Conservation (phyloP, 208 protist species). For the Leishmania tropica region DNA sequence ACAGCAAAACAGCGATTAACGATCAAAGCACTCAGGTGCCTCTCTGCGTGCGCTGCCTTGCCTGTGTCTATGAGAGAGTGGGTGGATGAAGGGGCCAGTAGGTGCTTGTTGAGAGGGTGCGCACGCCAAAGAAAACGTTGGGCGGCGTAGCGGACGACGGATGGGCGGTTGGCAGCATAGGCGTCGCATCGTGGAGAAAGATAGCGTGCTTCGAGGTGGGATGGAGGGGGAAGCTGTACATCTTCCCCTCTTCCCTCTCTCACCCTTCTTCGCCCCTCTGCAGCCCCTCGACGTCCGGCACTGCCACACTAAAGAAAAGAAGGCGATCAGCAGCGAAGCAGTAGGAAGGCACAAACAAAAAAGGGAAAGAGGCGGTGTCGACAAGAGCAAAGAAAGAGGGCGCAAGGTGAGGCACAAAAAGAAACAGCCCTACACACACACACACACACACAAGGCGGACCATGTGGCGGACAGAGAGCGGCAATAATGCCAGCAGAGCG, state of each 20-base stretch:
- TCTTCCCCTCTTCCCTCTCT: not conserved
- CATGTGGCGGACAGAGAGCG: not conserved
- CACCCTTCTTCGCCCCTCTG: not conserved
- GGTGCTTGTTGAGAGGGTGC: not conserved
- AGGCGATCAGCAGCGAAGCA: not conserved
- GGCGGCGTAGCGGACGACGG: not conserved
- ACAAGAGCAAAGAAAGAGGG: not conserved
- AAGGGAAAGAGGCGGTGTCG: not conserved
- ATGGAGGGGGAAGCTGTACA: not conserved
- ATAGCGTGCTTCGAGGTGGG: not conserved
- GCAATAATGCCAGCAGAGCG: not conserved
- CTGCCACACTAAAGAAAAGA: not conserved
- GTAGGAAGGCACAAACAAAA: not conserved
- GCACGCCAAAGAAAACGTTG: not conserved
- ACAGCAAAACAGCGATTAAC: not conserved
- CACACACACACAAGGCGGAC: too few relatives aligned
- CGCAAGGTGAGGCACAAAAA: not conserved
- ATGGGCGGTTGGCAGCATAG: not conserved
- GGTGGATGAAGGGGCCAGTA: not conserved
- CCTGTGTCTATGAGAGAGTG: not conserved
- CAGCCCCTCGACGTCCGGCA: not conserved
- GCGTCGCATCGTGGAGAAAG: not conserved
- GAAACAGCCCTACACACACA: not conserved
- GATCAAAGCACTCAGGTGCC: not conserved
- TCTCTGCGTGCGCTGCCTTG: not conserved